Conservation (phyloP, 441 rosid species). For the Breynia disticha region DNA sequence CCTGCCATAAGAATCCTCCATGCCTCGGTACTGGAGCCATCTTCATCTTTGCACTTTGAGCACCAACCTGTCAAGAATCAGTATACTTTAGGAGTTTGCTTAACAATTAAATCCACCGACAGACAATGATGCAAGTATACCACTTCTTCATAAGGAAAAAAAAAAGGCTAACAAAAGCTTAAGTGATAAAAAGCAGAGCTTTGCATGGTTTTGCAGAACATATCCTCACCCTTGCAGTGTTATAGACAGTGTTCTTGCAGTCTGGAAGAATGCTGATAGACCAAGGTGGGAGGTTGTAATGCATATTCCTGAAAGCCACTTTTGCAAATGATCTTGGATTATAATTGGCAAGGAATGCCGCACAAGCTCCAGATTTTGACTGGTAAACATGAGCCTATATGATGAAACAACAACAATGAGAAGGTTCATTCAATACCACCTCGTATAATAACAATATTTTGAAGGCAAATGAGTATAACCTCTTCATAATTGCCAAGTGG, state of each 20-base stretch:
- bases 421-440: background rate
- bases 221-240: constrained; percentile 78
- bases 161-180: background rate
- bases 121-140: background rate
- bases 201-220: background rate
- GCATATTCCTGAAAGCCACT: constrained; percentile 37
- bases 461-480: constrained; percentile 23
- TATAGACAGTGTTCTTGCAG: constrained; percentile 71
- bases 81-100: constrained; percentile 14
- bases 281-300: constrained; percentile 45
- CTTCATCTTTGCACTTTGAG: constrained; percentile 78
- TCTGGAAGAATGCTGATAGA: constrained; percentile 84
- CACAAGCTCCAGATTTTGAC: constrained; percentile 66
- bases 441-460: background rate
- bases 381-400: constrained; percentile 80
- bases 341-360: constrained; percentile 77
- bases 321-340: constrained; percentile 29
- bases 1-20: constrained; percentile 89
- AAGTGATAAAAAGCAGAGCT: background rate
- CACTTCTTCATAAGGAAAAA: background rate
- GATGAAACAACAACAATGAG: background rate
- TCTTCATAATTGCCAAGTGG: constrained; percentile 35
- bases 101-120: background rate
- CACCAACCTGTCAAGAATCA: constrained; percentile 50
- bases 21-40: constrained; percentile 72